phyloP scores from a whole-genome alignment of 2,329 filamentous ascomycete species.

The Exutisphaerella laricina region DNA sequence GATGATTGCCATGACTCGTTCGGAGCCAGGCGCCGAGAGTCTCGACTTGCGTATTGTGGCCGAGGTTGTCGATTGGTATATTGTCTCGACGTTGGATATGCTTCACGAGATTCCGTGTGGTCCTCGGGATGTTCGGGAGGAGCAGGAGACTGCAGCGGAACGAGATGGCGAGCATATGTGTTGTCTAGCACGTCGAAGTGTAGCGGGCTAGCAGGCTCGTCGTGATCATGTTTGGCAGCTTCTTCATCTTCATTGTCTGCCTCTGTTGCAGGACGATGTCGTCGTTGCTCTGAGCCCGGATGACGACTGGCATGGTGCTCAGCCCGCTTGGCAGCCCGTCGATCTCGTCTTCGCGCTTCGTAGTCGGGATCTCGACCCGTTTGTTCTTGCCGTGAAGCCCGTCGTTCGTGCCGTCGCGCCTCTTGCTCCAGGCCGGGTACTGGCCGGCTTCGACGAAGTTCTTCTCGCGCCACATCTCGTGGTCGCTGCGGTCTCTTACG shows the following conservation, averaged over 20 bases:
- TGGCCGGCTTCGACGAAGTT: not conserved
- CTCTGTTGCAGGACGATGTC: not conserved
- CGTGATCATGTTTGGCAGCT: too few species aligned
- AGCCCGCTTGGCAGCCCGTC: conserved; percentile 6
- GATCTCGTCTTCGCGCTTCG: conserved; percentile 3
- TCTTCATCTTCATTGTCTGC: too few species aligned
- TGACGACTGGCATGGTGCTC: conserved; percentile 8
- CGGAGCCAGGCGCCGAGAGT: not conserved
- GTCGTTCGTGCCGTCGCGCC: conserved; percentile 1
- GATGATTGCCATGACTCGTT: conserved; percentile 4
- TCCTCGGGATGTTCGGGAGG: not conserved
- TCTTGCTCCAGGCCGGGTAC: not conserved
- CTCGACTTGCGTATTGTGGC: not conserved
- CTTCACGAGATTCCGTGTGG: not conserved
- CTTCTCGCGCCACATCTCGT: not conserved
- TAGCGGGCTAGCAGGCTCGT: too few species aligned
- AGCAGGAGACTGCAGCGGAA: not conserved
- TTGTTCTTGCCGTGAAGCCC: conserved; percentile 2
- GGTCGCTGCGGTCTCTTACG: too few species aligned
- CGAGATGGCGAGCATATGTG: not conserved
- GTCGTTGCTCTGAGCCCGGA: not conserved
- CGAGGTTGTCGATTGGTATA: not conserved
- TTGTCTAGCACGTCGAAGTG: not conserved
- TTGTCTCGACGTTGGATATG: not conserved
- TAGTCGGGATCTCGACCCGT: conserved; percentile 4